Conservation (phyloP, 2,329 filamentous ascomycete genomes). For the Cercospora citrullina region DNA sequence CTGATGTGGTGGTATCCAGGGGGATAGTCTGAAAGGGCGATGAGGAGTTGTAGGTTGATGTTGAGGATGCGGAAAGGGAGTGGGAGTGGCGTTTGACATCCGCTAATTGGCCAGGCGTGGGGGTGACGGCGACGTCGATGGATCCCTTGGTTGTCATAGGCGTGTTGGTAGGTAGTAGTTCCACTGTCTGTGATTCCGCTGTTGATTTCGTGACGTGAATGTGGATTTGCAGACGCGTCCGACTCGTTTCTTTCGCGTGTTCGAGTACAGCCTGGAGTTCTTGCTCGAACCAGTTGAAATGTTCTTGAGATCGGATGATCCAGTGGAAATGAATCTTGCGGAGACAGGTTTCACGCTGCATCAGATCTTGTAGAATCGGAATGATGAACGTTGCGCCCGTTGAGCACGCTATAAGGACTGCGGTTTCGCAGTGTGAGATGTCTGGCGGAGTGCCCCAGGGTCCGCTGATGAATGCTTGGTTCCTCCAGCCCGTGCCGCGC, state of each 20-base stretch:
- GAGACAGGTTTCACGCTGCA: slow-evolving; percentile 41
- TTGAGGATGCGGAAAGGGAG: neutral
- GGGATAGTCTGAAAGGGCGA: neutral
- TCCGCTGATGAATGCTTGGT: slow-evolving; percentile 33
- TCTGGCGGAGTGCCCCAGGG: slow-evolving; percentile 37
- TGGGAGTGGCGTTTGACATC: neutral
- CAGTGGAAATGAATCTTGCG: slow-evolving; percentile 33
- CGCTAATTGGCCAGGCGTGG: neutral
- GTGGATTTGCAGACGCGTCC: slow-evolving; percentile 52
- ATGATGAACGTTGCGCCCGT: slow-evolving; percentile 61
- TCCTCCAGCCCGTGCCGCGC: neutral
- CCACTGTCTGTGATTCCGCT: neutral
- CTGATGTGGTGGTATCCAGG: neutral
- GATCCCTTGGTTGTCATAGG: neutral
- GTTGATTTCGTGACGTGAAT: slow-evolving; percentile 52
- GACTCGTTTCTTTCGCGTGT: slow-evolving; percentile 23
- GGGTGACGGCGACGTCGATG: neutral
- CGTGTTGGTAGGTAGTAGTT: neutral
- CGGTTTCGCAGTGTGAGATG: slow-evolving; percentile 61
- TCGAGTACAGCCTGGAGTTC: slow-evolving; percentile 21
- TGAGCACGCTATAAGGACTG: slow-evolving; percentile 60
- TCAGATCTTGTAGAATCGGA: slow-evolving; percentile 58
- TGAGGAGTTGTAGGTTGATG: neutral
- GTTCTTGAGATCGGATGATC: slow-evolving; percentile 32
- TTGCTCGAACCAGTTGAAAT: slow-evolving; percentile 30